Evolutionary conservation across 805 yeast genomes (phyloP).

Genomic region (Pichia nanzhaoensis): DNA sequence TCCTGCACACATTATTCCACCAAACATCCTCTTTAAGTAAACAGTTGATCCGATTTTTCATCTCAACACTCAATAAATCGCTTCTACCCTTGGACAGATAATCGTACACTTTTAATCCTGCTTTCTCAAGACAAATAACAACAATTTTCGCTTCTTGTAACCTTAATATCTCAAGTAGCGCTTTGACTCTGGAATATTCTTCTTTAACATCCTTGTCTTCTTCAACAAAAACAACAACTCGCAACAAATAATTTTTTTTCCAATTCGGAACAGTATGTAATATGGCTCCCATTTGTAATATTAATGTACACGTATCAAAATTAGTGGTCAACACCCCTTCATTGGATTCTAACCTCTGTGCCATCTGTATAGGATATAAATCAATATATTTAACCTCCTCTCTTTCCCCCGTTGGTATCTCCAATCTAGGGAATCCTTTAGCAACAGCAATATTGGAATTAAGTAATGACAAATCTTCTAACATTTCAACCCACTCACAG

Average conservation of each 20-base stretch:
- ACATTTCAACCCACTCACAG: constrained; percentile 83
- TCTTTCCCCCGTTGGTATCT: constrained; percentile 45
- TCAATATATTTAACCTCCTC: constrained; percentile 56
- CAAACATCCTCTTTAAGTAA: constrained; percentile 62
- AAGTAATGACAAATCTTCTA: constrained; percentile 85
- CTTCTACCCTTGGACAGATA: constrained; percentile 67
- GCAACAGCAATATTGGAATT: constrained; percentile 92
- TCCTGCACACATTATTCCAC: constrained; percentile 48
- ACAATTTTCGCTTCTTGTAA: constrained; percentile 71
- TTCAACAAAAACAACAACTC: constrained; percentile 91
- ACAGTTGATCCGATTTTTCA: constrained; percentile 41
- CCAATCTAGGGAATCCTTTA: constrained; percentile 66
- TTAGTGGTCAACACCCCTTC: constrained; percentile 69
- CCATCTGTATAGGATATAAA: constrained; percentile 95
- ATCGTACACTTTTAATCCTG: constrained; percentile 55
- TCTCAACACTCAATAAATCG: constrained; percentile 27
- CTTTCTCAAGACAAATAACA: constrained; percentile 61
- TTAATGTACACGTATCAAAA: constrained; percentile 92
- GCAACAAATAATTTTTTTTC: constrained; percentile 65
- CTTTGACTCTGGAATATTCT: constrained; percentile 56
- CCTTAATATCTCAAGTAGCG: constrained; percentile 67
- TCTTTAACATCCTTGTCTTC: constrained; percentile 58
- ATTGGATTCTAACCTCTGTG: constrained; percentile 64
- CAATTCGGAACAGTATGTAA: constrained; percentile 89
- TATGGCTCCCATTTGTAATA: constrained; percentile 89